These are phyloP conservation scores for Trichoderma reesei DNA, from an alignment of 495 filamentous ascomycete genomes.

Conservation along the genomic window DNA sequence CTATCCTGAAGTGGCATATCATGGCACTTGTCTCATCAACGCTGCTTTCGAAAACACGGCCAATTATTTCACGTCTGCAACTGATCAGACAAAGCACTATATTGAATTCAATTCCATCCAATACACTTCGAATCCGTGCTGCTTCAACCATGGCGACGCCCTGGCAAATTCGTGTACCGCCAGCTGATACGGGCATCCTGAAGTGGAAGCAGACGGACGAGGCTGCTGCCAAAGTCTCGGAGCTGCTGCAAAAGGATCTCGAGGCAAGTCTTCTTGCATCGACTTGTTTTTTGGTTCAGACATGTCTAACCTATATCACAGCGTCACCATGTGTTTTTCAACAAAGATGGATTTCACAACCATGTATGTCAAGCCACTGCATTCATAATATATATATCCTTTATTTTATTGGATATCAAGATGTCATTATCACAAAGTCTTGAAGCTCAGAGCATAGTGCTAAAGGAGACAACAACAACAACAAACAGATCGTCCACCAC, in stretches of 20 bases:
- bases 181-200: constrained; percentile 49
- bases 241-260: constrained; percentile 66
- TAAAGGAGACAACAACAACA: constrained; percentile 22
- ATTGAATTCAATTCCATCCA: not conserved
- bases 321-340: constrained; percentile 73
- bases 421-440: not conserved
- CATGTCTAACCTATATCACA: constrained; percentile 15
- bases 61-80: not conserved
- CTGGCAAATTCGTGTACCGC: constrained; percentile 47
- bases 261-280: constrained; percentile 25
- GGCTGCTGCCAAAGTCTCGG: constrained; percentile 47
- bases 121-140: not conserved
- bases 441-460: too few relatives aligned
- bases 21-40: not conserved
- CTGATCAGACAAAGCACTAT: not conserved
- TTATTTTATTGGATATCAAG: constrained; percentile 8
- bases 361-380: constrained; percentile 23
- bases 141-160: constrained; percentile 51
- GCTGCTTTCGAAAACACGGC: not conserved
- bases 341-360: constrained; percentile 57
- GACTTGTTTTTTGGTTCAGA: not conserved
- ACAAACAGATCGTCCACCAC: constrained; percentile 57
- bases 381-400: not conserved
- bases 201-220: constrained; percentile 43
- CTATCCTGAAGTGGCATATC: not conserved